Conservation (phyloP, 371 early-diverging fungal species). For the Rhizopus delemar region DNA sequence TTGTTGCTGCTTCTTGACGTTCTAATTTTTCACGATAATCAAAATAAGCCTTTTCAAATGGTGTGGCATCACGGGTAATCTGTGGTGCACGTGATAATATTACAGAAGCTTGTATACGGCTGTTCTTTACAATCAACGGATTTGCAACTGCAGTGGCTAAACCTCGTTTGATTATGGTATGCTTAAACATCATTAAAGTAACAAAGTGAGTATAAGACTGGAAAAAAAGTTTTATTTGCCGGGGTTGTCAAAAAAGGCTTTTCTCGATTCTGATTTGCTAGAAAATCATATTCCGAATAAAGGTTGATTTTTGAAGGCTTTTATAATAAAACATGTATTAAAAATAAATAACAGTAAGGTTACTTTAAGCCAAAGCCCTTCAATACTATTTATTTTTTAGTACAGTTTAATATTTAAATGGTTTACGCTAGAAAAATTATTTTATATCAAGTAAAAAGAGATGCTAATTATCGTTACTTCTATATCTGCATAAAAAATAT, state of each 20-base stretch:
- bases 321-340: too few relatives aligned
- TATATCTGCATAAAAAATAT: too few relatives aligned
- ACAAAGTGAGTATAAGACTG: background rate
- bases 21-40: slow-evolving; percentile 73
- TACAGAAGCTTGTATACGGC: slow-evolving; percentile 66
- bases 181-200: background rate
- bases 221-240: background rate
- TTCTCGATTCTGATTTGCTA: background rate
- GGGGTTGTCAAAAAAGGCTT: background rate
- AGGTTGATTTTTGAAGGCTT: too few relatives aligned
- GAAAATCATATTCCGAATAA: background rate
- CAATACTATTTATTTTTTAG: too few relatives aligned
- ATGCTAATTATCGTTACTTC: too few relatives aligned
- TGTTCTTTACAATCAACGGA: slow-evolving; percentile 39
- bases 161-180: slow-evolving; percentile 17
- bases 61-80: slow-evolving; percentile 68
- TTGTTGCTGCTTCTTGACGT: slow-evolving; percentile 62
- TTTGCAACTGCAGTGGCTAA: slow-evolving; percentile 21
- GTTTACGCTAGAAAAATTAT: too few relatives aligned
- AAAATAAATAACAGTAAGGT: too few relatives aligned
- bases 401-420: too few relatives aligned
- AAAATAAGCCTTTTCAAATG: slow-evolving; percentile 79
- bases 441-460: too few relatives aligned
- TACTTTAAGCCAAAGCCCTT: too few relatives aligned
- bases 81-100: slow-evolving; percentile 82